phyloP scores from a whole-genome alignment of 768 basidiomycete genomes.

The Amanita rubescens region DNA sequence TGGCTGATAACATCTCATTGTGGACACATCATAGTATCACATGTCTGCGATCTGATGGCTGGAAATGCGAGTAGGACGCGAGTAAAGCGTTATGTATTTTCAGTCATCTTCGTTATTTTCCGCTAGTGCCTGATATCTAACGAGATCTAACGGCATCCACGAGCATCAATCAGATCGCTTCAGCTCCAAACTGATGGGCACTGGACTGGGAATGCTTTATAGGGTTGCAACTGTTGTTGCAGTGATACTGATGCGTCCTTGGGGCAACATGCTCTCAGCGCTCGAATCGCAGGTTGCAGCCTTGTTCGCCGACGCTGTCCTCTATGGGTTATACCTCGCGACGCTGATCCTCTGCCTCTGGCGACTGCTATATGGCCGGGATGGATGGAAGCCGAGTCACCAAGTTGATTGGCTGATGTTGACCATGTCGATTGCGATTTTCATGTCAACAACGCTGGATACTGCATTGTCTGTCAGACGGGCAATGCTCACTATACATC shows the following conservation, averaged over 20 bases:
- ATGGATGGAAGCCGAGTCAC: slow-evolving; percentile 1
- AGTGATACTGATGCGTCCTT: background rate
- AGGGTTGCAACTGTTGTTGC: background rate
- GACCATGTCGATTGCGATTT: slow-evolving; percentile 7
- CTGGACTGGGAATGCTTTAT: background rate
- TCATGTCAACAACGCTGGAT: slow-evolving; percentile 9
- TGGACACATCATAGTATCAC: too few relatives aligned
- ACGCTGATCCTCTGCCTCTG: slow-evolving; percentile 12
- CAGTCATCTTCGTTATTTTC: too few relatives aligned
- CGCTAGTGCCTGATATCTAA: too few relatives aligned
- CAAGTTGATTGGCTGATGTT: slow-evolving; percentile 10
- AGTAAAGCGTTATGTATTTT: too few relatives aligned
- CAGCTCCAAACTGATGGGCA: too few relatives aligned
- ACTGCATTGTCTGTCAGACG: slow-evolving; percentile 11
- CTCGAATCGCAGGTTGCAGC: slow-evolving; percentile 9
- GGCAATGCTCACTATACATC: slow-evolving; percentile 6
- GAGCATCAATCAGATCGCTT: too few relatives aligned
- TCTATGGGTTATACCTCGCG: slow-evolving; percentile 16
- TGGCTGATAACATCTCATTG: too few relatives aligned
- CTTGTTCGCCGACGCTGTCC: slow-evolving; percentile 12
- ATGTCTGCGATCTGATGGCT: too few relatives aligned
- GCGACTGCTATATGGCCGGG: slow-evolving; percentile 7
- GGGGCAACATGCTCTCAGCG: background rate
- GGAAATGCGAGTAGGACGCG: too few relatives aligned
- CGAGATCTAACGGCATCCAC: too few relatives aligned